These are phyloP conservation scores for Salix caprea DNA, from an alignment of 345 rosid species.

Conservation along the genomic window DNA sequence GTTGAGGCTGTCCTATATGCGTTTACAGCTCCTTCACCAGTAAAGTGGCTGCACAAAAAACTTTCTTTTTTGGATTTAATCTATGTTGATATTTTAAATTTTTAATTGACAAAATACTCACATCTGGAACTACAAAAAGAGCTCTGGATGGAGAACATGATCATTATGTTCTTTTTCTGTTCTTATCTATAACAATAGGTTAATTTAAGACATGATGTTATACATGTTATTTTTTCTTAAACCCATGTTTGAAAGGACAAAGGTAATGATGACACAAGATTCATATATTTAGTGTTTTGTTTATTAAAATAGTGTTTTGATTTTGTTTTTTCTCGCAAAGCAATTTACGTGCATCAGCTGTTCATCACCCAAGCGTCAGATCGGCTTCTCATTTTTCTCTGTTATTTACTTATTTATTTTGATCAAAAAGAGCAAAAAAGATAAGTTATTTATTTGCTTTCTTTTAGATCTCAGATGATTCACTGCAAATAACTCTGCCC, in stretches of 20 bases:
- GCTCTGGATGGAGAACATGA: not conserved
- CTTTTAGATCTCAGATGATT: not conserved
- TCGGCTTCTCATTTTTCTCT: not conserved
- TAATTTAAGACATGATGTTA: not conserved
- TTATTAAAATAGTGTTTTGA: too few relatives aligned
- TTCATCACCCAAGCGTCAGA: not conserved
- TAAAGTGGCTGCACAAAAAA: not conserved
- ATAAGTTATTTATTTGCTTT: not conserved
- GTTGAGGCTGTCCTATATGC: not conserved
- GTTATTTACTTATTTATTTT: not conserved
- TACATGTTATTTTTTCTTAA: too few relatives aligned
- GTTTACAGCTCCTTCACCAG: not conserved
- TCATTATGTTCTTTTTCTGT: not conserved
- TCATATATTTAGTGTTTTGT: too few relatives aligned
- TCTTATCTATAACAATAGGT: not conserved
- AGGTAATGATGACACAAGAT: too few relatives aligned
- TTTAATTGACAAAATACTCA: not conserved
- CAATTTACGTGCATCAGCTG: not conserved
- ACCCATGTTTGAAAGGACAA: too few relatives aligned
- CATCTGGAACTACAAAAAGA: not conserved
- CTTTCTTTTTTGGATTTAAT: not conserved
- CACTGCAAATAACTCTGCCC: not conserved
- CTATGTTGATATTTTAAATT: not conserved
- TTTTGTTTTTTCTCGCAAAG: not conserved
- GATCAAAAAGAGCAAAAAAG: not conserved